Conservation (phyloP, 2,329 filamentous ascomycete species). For the Helotiales sp. region DNA sequence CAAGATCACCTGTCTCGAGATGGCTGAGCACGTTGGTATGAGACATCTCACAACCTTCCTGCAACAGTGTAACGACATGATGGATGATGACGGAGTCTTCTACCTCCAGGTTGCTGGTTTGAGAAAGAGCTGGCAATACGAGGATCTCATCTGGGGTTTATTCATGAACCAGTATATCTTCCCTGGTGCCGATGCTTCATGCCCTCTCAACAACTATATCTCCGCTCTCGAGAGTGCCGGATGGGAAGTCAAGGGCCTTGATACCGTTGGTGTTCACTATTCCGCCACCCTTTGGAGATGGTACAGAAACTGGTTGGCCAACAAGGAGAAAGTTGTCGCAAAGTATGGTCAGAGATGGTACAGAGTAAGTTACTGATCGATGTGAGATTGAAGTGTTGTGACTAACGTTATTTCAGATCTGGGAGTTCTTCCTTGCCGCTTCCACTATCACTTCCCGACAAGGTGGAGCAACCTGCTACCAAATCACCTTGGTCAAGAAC, state of each 20-base stretch:
- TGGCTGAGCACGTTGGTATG: constrained; percentile 98
- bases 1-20: constrained; percentile 97
- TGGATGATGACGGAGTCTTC: constrained; percentile 93
- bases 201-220: constrained; percentile 85
- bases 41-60: constrained; percentile 82
- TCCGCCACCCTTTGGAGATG: constrained; percentile 95
- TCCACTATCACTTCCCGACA: constrained; percentile 76
- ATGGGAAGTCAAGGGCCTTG: constrained; percentile 87
- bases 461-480: constrained; percentile 74
- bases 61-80: constrained; percentile 88
- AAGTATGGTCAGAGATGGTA: constrained; percentile 98
- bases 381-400: constrained; percentile 2
- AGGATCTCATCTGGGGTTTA: constrained; percentile 95
- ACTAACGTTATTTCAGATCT: constrained; percentile 56
- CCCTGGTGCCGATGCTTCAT: constrained; percentile 93
- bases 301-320: constrained; percentile 98
- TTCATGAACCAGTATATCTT: constrained; percentile 99
- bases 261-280: constrained; percentile 96
- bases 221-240: constrained; percentile 82
- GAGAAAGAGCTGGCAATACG: constrained; percentile 94
- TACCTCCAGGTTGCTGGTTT: constrained; percentile 95
- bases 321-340: constrained; percentile 86
- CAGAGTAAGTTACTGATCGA: constrained; percentile 65
- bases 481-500: constrained; percentile 79
- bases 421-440: constrained; percentile 79